These are phyloP conservation scores for Penicillium sp. DNA, from an alignment of 2,329 filamentous ascomycete species.

Conservation along the genomic window DNA sequence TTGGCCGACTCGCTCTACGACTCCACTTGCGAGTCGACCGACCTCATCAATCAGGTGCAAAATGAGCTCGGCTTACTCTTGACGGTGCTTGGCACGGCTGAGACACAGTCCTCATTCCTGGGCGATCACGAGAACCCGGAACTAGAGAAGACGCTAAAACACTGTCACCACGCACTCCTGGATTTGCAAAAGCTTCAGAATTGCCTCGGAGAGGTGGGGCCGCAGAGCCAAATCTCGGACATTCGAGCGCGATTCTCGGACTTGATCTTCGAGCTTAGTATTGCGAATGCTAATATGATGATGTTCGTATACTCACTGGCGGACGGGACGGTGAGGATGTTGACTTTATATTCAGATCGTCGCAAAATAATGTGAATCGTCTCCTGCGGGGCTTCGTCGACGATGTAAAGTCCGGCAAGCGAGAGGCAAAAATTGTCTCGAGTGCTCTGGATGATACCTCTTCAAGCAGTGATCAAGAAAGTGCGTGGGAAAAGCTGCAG, in stretches of 20 bases:
- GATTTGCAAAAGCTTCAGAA: constrained; percentile 13
- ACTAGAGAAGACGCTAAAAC: constrained; percentile 3
- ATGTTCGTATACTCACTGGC: constrained; percentile 9
- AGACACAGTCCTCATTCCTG: constrained; percentile 1
- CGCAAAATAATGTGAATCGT: constrained; percentile 11
- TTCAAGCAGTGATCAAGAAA: background rate
- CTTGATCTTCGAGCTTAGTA: constrained; percentile 11
- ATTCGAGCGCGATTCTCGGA: constrained; percentile 13
- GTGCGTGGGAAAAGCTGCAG: constrained; percentile 13
- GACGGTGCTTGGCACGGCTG: constrained; percentile 2
- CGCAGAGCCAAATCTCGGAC: constrained; percentile 5
- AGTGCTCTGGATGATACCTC: constrained; percentile 2
- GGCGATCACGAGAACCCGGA: background rate
- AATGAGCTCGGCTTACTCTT: constrained; percentile 16
- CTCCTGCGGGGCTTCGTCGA: constrained; percentile 6
- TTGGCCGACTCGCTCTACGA: constrained; percentile 14
- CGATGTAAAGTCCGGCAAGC: constrained; percentile 8
- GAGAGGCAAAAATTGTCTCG: constrained; percentile 1
- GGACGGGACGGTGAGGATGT: background rate
- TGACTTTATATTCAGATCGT: constrained; percentile 9
- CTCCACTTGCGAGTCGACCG: constrained; percentile 9
- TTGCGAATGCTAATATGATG: constrained; percentile 18
- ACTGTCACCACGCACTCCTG: constrained; percentile 6
- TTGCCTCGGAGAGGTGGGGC: background rate
- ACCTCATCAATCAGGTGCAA: constrained; percentile 11